Base-by-base conservation (phyloP, 2,329 filamentous ascomycete species). In the Rutstroemia sp. region DNA sequence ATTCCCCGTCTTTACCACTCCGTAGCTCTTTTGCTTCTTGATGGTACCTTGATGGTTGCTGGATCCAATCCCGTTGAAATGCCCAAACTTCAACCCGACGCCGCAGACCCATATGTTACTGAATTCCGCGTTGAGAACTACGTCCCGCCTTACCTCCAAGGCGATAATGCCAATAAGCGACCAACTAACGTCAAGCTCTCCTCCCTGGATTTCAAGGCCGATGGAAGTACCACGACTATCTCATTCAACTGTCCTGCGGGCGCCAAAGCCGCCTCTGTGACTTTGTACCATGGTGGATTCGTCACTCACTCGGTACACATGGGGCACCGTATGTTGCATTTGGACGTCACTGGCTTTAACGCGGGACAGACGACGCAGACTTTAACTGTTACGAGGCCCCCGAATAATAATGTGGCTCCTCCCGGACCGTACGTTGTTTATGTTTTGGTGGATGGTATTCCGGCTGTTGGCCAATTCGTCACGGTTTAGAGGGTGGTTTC, bases 51-150 rank as follows among this genome's bases (percentile, higher is more conserved):
- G 7, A 73, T 84, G 67, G 71, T 84, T 54, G 75, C 80, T 21
- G 81, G 82, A 34, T 82, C 78, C 52, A 83, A 84, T 66, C 82
- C 82, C 1, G 77, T 82, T 27, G 75, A 84, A 63, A 76, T 78
- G 73, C 80, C 80, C 16, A 68, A 80, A 37, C 73, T 81, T 10
- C 64, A 69, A 14, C 62, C 77, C 8, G 69, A 73, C 53, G 68
- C 72, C 0, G 63, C 73, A 53, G 68, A 78, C 57, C 77, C 76
- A 9, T 84, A 73, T 65, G 72, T 76, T 17, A 84, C 80, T 1
- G 81, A 85, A 59, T 84, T 82, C 71, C 76, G 80, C 38, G 79
- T 83, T 45, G 82, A 85, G 66, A 78, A 77, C 54, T 84, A 81
- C 65, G 80, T 78, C 27, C 82, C 82, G 42, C 79, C 80, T 3